Base-by-base conservation (phyloP, 2,329 filamentous ascomycete genomes). In the Emydomyces testavorans region DNA sequence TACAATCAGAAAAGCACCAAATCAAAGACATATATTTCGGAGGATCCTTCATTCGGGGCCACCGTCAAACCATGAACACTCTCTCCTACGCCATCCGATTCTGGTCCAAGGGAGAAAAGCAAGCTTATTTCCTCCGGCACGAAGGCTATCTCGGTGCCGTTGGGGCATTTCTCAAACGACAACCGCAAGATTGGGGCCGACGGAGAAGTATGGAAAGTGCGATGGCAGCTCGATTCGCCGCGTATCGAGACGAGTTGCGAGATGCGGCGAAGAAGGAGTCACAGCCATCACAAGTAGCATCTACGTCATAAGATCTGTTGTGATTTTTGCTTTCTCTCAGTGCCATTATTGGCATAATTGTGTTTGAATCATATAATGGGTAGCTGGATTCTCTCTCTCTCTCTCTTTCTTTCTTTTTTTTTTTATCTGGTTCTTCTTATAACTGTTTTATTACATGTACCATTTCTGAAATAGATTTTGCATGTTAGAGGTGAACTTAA, bases 51-150 rank as follows among this genome's bases (percentile, higher is more conserved):
- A 96, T 98, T 62, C 82, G 92, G 35, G 92, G 92, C 34, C 92
- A 98, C 65, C 80, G 85, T 13, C 92, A 96, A 69, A 98, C 92
- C 10, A 98, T 98, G 79, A 94, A 96, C 66, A 96, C 92, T 0
- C 73, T 98, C 7, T 89, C 84, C 48, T 98, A 94, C 62, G 92
- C 90, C 61, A 95, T 98, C 68, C 87, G 87, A 57, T 98, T 96
- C 69, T 98, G 92, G 92, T 88, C 84, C 56, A 87, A 92, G 62
- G 90, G 89, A 35, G 75, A 81, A 60, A 95, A 94, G 66, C 87
- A 95, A 66, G 92, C 92, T 0, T 96, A 94, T 64, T 98, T 98
- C 65, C 65, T 98, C 51, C 77, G 92, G 4, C 92, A 98, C 60
- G 92, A 98, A 66, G 92, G 92, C 21, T 98, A 96, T 62, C 76